Evolutionary conservation across 2,329 filamentous ascomycete genomes (phyloP), one percentile per base, ranked within the genome.

Genomic region (Calonectria ilicicola): DNA sequence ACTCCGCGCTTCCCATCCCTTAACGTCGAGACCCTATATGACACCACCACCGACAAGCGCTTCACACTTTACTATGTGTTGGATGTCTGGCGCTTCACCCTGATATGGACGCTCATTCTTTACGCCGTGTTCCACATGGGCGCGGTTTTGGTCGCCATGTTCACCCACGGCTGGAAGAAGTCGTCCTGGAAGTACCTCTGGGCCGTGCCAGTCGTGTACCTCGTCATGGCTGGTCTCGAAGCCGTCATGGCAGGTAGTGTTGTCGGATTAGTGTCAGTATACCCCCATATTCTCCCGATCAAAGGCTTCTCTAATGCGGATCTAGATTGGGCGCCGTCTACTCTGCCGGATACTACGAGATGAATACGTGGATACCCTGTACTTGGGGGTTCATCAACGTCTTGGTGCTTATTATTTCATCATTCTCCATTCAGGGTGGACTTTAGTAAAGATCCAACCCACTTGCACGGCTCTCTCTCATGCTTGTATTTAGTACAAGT

Each of bases 281-380:
- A 12, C n/a, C 9, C 19, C 26, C 9, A 6, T 26, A 15, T 19
- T 65, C 10, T 51, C 14, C 6, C 21, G 9, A 7, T 32, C 23
- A 40, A 49, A 40, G 19, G 38, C 14, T 2, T 49, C 69, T 42
- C 77, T 81, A 69, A 81, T 70, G 2, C 42, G 60, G 12, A 1
- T 6, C 12, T 19, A 96, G 94, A 62, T 86, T 97, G 23, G 95
- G 94, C 15, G 94, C 93, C 10, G 91, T 96, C 42, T 98, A 98
- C 81, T 90, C 92, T 77, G 90, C 93, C 2, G 96, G 95, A 51
- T 95, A 93, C 83, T 98, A 96, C 82, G 89, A 92, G 79, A 97
- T 98, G 95, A 96, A 95, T 56, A 98, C 96, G 0, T 98, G 95
- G 95, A 94, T 98, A 65, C 96, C 96, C 0, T 93, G 97, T 80